Base-by-base conservation (phyloP, 108 stramenopile genomes). In the Cyclotella distinguenda region DNA sequence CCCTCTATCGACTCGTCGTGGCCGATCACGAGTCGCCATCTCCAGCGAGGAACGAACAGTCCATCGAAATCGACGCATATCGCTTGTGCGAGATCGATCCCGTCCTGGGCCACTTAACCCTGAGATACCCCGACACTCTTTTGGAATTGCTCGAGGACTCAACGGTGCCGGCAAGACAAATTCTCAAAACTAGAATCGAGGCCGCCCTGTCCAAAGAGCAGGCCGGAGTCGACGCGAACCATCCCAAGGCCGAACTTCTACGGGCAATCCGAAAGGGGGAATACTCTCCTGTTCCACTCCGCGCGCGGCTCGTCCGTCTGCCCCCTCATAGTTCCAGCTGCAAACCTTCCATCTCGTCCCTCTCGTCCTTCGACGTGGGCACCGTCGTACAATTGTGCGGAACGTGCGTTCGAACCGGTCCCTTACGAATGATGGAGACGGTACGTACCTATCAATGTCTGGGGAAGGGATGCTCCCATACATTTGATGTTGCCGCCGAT, bases 341-440 rank as follows among this genome's bases (percentile, higher is more conserved):
- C 64, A 89, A 96, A 73, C 77, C 90, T 2, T 82, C 89, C 18
- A 56, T 98, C 13, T 86, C 93, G 36, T 45, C 65, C 21, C 69
- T 98, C 33, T 63, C 85, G 3, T 78, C 90, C 8, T 53, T 53
- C 3, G 95, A 95, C 65, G 91, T 97, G 1, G 95, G 91, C 22
- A 86, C 80, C 27, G 87, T 99, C 56, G 78, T 97, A 4, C 97
- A 98, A 72, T 56, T 99, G 7, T 76, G 66, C 55, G 99, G 99
- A 13, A 98, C 96, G 1, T 95, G 97, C 36, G 88, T 97, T 10
- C 85, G 97, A 16, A 80, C 94, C 3, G 83, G 87, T 3, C 82
- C 89, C 7, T 83, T 96, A 5, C 88, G 90, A 51, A 95, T 99
- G 95, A 88, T 97, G 71, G 97, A 99, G 75, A 69, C 82, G 21